Conservation (phyloP, 768 basidiomycete genomes). For the Pleurotus tuber-regium region DNA sequence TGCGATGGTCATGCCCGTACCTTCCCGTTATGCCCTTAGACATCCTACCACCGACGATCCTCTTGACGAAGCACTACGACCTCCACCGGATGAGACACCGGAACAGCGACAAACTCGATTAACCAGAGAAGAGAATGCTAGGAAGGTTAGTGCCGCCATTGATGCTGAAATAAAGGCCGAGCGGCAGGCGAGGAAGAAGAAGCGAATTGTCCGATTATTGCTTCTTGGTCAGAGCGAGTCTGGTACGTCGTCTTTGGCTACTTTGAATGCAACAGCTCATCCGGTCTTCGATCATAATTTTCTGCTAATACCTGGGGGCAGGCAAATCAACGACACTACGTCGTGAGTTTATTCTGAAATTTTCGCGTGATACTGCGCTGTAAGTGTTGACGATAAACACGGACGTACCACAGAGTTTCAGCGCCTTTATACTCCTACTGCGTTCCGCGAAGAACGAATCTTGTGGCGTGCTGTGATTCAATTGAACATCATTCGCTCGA, state of each 20-base stretch:
- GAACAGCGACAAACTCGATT: constrained; percentile 54
- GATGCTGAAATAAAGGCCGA: constrained; percentile 72
- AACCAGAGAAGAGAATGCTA: constrained; percentile 63
- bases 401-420: constrained; percentile 59
- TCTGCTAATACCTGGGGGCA: constrained; percentile 21
- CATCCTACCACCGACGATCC: constrained; percentile 47
- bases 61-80: constrained; percentile 60
- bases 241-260: constrained; percentile 44
- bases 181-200: constrained; percentile 61
- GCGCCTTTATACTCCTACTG: constrained; percentile 67
- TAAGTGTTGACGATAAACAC: constrained; percentile 13
- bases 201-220: constrained; percentile 66
- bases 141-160: constrained; percentile 62
- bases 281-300: constrained; percentile 8
- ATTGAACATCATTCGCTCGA: constrained; percentile 75
- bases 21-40: constrained; percentile 14
- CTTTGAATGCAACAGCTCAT: constrained; percentile 12
- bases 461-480: constrained; percentile 86
- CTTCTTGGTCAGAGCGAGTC: constrained; percentile 84
- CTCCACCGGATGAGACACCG: constrained; percentile 65
- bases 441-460: constrained; percentile 72
- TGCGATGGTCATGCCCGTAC: constrained; percentile 32
- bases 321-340: constrained; percentile 81
- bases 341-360: constrained; percentile 59
- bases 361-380: background rate